Conservation (phyloP, 192 early-diverging fungal species). For the Coemansia sp. region DNA sequence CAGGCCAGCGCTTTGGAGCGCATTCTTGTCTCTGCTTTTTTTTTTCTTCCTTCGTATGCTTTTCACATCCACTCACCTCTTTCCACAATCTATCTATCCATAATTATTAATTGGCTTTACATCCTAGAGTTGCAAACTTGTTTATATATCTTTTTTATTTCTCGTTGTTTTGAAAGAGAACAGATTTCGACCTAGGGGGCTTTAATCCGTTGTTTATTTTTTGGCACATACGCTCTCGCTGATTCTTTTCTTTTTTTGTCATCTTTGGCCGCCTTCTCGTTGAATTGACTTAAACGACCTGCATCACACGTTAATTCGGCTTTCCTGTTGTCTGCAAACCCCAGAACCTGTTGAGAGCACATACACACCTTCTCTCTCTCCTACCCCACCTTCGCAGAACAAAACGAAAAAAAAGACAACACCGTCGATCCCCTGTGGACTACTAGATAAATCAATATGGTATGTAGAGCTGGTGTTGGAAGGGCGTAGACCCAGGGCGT, state of each 20-base stretch:
- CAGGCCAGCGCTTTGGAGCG: no score
- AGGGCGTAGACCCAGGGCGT: neutral
- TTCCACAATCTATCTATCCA: constrained; percentile 3
- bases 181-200: neutral
- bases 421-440: neutral
- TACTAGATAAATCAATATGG: constrained; percentile 11
- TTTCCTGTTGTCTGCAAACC: no score
- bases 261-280: no score
- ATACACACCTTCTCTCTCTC: neutral
- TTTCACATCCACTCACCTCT: constrained; percentile 1
- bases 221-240: no score
- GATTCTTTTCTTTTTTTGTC: no score
- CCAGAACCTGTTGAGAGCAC: no score
- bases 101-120: constrained; percentile 1
- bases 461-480: neutral
- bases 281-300: no score
- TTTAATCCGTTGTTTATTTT: neutral
- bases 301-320: no score
- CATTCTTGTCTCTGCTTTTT: no score
- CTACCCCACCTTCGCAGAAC: neutral
- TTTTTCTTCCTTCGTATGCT: neutral
- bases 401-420: neutral
- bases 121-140: neutral
- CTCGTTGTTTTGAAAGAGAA: neutral
- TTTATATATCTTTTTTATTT: constrained; percentile 5